Conservation (phyloP, 257 asterid genomes). For the Solanum chmielewskii region DNA sequence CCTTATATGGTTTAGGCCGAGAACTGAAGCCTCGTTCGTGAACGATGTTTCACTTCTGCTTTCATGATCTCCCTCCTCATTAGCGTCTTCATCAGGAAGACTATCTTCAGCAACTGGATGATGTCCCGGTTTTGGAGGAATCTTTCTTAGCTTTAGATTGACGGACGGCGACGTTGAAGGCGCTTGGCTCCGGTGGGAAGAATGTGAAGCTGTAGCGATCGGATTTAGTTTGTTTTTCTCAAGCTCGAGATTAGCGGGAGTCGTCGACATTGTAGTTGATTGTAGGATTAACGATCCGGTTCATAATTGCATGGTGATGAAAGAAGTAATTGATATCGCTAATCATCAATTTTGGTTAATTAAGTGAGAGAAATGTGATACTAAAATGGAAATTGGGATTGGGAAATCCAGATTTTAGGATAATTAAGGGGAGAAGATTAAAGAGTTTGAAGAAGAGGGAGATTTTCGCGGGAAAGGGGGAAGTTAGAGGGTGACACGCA, state of each 20-base stretch:
- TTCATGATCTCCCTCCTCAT: slow-evolving; percentile 9
- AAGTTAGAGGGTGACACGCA: slow-evolving; percentile 33
- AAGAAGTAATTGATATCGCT: background rate
- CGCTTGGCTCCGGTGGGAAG: slow-evolving; percentile 13
- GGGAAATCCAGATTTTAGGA: background rate
- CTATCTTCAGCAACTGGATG: slow-evolving; percentile 3
- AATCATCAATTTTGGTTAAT: background rate
- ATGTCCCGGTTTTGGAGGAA: slow-evolving; percentile 47
- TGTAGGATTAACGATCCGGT: slow-evolving; percentile 3
- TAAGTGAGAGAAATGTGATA: background rate
- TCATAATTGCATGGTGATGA: background rate
- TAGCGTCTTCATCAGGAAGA: slow-evolving; percentile 1
- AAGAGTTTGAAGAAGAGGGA: slow-evolving; percentile 8
- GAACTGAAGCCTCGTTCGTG: slow-evolving; percentile 36
- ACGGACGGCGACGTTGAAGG: slow-evolving; percentile 6
- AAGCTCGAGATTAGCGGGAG: slow-evolving; percentile 23
- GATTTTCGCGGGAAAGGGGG: slow-evolving; percentile 73
- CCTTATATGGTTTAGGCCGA: slow-evolving; percentile 70
- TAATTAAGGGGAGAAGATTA: background rate
- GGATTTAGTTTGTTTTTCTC: background rate
- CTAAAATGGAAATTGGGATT: background rate
- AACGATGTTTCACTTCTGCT: slow-evolving; percentile 7
- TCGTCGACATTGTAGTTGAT: slow-evolving; percentile 24
- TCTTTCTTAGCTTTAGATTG: slow-evolving; percentile 36
- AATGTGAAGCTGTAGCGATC: background rate